phyloP scores from a whole-genome alignment of 768 basidiomycete species.

The Kwoniella mangroviensis region DNA sequence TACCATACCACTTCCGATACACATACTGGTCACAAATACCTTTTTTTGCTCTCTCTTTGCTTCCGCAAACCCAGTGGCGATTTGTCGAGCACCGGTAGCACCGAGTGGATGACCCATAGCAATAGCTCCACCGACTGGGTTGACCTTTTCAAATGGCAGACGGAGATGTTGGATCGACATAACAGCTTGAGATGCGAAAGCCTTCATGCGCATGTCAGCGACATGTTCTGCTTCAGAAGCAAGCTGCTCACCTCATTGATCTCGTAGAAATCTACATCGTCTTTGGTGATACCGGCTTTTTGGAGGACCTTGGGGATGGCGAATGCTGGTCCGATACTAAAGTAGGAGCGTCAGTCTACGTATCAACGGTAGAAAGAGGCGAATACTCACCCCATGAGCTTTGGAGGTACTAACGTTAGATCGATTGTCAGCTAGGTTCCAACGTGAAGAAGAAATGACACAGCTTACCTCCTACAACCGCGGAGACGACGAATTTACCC shows the following conservation, averaged over 20 bases:
- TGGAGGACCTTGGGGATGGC: slow-evolving; percentile 81
- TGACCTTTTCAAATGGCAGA: slow-evolving; percentile 70
- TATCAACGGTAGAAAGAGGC: background rate
- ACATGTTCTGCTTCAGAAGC: background rate
- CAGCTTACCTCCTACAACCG: slow-evolving; percentile 70
- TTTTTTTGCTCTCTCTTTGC: slow-evolving; percentile 70
- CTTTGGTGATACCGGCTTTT: slow-evolving; percentile 67
- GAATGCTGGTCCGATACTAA: slow-evolving; percentile 71
- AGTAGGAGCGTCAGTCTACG: background rate
- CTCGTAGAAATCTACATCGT: slow-evolving; percentile 59
- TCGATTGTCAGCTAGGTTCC: slow-evolving; percentile 1
- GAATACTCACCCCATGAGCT: slow-evolving; percentile 48
- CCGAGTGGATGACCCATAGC: slow-evolving; percentile 61
- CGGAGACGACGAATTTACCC: slow-evolving; percentile 78
- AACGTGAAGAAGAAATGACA: slow-evolving; percentile 14
- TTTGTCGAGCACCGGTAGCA: slow-evolving; percentile 79
- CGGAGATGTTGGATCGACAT: slow-evolving; percentile 82
- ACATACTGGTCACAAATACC: slow-evolving; percentile 81
- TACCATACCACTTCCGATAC: slow-evolving; percentile 81
- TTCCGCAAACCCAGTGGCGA: slow-evolving; percentile 84
- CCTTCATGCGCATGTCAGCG: slow-evolving; percentile 83
- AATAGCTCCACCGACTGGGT: slow-evolving; percentile 81
- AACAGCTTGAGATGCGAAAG: slow-evolving; percentile 86
- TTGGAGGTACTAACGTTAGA: slow-evolving; percentile 41
- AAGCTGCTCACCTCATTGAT: slow-evolving; percentile 66